phyloP scores from a whole-genome alignment of 345 rosid genomes.

The Sonneratia alba region DNA sequence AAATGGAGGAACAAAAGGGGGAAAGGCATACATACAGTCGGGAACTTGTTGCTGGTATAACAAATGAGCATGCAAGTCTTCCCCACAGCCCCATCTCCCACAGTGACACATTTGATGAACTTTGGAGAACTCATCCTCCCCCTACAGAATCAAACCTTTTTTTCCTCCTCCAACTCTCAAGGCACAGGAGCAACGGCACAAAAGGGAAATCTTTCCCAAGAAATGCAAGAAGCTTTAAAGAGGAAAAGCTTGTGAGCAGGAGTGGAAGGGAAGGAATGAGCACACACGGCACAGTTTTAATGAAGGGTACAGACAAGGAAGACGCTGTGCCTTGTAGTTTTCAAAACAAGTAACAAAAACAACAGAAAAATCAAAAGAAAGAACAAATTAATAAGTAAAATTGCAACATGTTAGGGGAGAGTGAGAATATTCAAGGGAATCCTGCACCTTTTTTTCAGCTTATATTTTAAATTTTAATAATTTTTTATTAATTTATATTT shows the following conservation, averaged over 20 bases:
- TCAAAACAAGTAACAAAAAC: neutral
- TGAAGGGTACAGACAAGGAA: neutral
- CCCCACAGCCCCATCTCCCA: slow-evolving; percentile 99
- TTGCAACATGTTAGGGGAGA: neutral
- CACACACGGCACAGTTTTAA: neutral
- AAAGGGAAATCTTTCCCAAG: neutral
- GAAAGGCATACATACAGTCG: slow-evolving; percentile 48
- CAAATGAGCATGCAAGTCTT: slow-evolving; percentile 99
- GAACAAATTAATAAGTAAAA: neutral
- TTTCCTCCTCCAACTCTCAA: neutral
- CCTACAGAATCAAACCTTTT: slow-evolving; percentile 8
- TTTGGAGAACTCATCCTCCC: slow-evolving; percentile 77
- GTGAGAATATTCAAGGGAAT: slow-evolving; percentile 1
- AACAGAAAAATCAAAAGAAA: neutral
- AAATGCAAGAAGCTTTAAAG: slow-evolving; percentile 3
- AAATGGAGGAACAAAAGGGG: neutral
- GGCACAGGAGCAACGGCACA: neutral
- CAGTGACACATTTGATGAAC: slow-evolving; percentile 98
- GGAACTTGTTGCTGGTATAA: slow-evolving; percentile 98
- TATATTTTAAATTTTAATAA: no score
- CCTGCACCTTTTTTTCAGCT: neutral
- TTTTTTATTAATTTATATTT: no score
- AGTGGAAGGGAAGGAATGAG: neutral
- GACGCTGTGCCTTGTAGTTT: neutral
- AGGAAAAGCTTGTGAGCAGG: slow-evolving; percentile 5